Base-by-base conservation (phyloP, 2,329 filamentous ascomycete genomes). In the Bipolaris gigantea region DNA sequence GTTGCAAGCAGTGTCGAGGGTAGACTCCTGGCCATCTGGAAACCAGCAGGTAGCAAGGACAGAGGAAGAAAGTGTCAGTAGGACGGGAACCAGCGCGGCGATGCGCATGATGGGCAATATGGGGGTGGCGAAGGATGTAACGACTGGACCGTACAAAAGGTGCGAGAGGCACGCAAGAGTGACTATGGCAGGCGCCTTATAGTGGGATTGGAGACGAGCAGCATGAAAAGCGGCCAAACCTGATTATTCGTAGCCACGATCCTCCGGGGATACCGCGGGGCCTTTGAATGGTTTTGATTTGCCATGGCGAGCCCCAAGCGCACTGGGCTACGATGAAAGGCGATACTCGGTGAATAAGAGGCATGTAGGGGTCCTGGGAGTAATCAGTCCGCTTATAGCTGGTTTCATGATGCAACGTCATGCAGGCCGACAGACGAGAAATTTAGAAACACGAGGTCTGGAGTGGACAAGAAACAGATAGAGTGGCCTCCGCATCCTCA, bases 31-130 rank as follows among this genome's bases (percentile, higher is more conserved):
- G 25, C 61, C 61, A 42, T 63, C 59, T 2, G 61, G 61, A n/a
- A 63, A 65, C 36, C 55, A 58, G 44, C 62, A 63, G 2, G 57
- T 39, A 11, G 57, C 59, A 6, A 57, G 10, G 6, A 48, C 60
- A 18, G 55, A 38, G 2, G 56, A 50, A 18, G 46, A 50, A 11
- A 41, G 10, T 4, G 40, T 34, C 3, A 54, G 18, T 21, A 50
- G 19, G 15, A 23, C 32, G 6, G 43, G 21, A 11, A 42, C 16
- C 13, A 42, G n/a, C 18, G 32, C 38, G 18, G 36, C 10, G 30
- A 47, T 32, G 16, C n/a, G 43, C 49, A 52, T 52, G 15, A 18
- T 40, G 41, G 23, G 38, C 23, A 39, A 9, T 21, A 13, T n/a
- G 16, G 18, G 19, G 42, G 13, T 13, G 48, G 48, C 9, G 6